Evolutionary conservation across 2,329 filamentous ascomycete species (phyloP).

Genomic region (Colletotrichum agaves): DNA sequence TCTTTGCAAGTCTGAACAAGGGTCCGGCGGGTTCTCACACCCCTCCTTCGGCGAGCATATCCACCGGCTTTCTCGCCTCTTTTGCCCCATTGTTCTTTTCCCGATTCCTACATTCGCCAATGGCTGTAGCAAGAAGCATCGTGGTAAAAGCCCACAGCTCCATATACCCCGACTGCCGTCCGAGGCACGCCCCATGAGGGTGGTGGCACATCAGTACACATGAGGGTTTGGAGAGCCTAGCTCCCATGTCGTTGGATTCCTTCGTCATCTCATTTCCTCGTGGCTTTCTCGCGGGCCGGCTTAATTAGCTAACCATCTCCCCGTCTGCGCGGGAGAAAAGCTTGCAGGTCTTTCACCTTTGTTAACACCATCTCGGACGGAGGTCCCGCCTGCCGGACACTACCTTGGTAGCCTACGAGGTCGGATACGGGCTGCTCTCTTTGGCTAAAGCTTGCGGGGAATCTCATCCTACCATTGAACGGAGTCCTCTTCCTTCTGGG

Average conservation of each 20-base stretch:
- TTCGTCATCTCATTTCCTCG: conserved; percentile 13
- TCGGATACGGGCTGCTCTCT: conserved; percentile 9
- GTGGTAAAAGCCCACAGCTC: conserved; percentile 1
- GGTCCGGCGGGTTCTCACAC: conserved; percentile 16
- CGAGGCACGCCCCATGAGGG: conserved; percentile 16
- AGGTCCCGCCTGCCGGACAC: conserved; percentile 9
- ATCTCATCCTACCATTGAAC: conserved; percentile 8
- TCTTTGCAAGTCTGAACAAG: conserved; percentile 17
- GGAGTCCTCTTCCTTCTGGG: not conserved
- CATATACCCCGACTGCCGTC: conserved; percentile 23
- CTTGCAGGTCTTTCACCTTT: conserved; percentile 1
- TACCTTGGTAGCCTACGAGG: conserved; percentile 16
- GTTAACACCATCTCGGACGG: conserved; percentile 30
- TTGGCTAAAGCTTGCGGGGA: conserved; percentile 20
- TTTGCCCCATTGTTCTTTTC: conserved; percentile 19
- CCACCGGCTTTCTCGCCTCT: conserved; percentile 20
- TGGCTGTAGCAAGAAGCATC: conserved; percentile 14
- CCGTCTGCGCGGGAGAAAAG: not conserved
- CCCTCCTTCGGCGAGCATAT: conserved; percentile 15
- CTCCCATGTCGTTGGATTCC: conserved; percentile 24
- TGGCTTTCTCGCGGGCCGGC: not conserved
- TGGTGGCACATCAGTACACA: conserved; percentile 25
- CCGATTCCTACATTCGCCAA: conserved; percentile 23
- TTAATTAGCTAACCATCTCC: conserved; percentile 12
- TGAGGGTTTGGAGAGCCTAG: conserved; percentile 28